phyloP scores from a whole-genome alignment of 2,329 filamentous ascomycete genomes.

The Alternaria gaisen region DNA sequence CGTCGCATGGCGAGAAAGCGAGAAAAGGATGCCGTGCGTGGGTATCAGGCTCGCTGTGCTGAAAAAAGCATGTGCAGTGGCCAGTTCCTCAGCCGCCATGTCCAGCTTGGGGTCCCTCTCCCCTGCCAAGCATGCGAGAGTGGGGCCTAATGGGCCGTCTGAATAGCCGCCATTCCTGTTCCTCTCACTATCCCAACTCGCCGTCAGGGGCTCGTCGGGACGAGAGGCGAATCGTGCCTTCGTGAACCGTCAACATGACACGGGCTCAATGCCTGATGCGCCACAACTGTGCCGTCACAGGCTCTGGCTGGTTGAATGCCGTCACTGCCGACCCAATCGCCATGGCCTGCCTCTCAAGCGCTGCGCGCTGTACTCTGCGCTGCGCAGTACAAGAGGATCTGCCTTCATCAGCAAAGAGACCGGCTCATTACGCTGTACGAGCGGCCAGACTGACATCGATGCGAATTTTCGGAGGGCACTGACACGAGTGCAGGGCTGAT shows the following conservation, averaged over 20 bases:
- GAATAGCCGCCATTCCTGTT: slow-evolving; percentile 31
- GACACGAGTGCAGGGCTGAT: slow-evolving; percentile 26
- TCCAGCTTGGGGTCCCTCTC: slow-evolving; percentile 20
- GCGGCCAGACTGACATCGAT: slow-evolving; percentile 15
- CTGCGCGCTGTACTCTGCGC: background rate
- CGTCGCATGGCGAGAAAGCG: slow-evolving; percentile 1
- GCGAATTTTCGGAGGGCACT: slow-evolving; percentile 8
- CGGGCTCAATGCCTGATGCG: slow-evolving; percentile 22
- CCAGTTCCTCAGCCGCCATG: slow-evolving; percentile 18
- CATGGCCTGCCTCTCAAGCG: background rate
- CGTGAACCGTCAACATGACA: slow-evolving; percentile 17
- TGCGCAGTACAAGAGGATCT: background rate
- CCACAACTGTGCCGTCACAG: slow-evolving; percentile 11
- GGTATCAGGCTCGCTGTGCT: slow-evolving; percentile 2
- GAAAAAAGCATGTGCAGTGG: slow-evolving; percentile 14
- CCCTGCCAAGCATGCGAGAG: slow-evolving; percentile 44
- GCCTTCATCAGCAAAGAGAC: background rate
- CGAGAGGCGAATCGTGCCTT: slow-evolving; percentile 35
- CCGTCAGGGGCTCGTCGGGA: slow-evolving; percentile 33
- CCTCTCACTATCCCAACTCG: slow-evolving; percentile 32
- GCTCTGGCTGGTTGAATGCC: background rate
- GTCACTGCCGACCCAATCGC: background rate
- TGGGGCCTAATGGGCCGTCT: slow-evolving; percentile 22
- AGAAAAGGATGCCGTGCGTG: slow-evolving; percentile 8
- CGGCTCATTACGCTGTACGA: slow-evolving; percentile 11